phyloP scores from a whole-genome alignment of 164 flowering plant genomes.

The Cinnamomum micranthum region DNA sequence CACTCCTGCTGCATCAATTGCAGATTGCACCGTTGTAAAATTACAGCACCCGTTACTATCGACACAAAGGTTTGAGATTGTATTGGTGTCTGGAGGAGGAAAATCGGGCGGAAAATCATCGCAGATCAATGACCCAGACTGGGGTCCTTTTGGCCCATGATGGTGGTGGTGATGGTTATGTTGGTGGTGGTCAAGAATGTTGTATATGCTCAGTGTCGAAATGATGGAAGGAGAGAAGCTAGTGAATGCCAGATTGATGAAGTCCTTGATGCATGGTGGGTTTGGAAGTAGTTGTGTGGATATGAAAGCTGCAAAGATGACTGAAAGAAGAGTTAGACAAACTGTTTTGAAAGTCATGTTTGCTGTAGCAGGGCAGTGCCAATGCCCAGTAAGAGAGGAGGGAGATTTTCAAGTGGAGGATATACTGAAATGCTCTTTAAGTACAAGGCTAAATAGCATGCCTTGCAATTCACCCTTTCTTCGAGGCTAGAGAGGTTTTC shows the following conservation, averaged over 20 bases:
- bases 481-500: background rate
- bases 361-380: background rate
- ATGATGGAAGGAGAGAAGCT: conserved; percentile 18
- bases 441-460: conserved; percentile 65
- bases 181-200: conserved; percentile 10
- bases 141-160: background rate
- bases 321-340: conserved; percentile 29
- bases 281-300: conserved; percentile 23
- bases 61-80: conserved; percentile 62
- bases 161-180: conserved; percentile 24
- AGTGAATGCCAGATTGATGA: conserved; percentile 14
- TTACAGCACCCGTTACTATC: conserved; percentile 87
- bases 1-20: conserved; percentile 57
- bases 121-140: conserved; percentile 29
- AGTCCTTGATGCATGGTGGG: conserved; percentile 9
- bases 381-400: background rate
- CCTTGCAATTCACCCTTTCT: conserved; percentile 71
- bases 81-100: conserved; percentile 66
- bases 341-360: conserved; percentile 25
- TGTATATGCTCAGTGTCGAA: conserved; percentile 4
- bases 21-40: conserved; percentile 82
- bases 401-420: background rate
- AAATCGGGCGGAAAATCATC: conserved; percentile 53
- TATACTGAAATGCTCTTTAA: conserved; percentile 41
- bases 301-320: conserved; percentile 35